Base-by-base conservation (phyloP, 768 basidiomycete species). In the Suillus variegatus region DNA sequence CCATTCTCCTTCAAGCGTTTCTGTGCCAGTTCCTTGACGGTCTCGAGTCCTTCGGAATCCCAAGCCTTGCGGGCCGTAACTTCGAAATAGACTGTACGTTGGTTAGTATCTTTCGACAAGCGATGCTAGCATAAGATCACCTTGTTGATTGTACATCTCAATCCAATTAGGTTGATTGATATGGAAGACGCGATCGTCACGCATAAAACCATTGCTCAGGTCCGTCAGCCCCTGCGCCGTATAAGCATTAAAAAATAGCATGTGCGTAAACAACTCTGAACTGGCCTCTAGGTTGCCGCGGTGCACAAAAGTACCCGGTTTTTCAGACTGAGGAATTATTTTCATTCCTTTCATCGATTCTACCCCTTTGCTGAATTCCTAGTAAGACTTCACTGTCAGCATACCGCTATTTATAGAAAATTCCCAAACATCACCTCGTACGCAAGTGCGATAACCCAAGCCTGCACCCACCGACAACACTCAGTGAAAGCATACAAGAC, bases 181-280 rank as follows among this genome's bases (percentile, higher is more conserved):
- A 40, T 67, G 69, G 60, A 77, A 74, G 1, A 68, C 66, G 20
- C 75, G 73, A 4, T 67, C 44, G 60, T 77, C 76, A 13, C 60
- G 61, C n/a, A 77, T 44, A 8, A 77, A 63, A 9, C 69, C 76
- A 54, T 77, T 76, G 22, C 67, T 64, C 16, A 77, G 22, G 16
- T 3, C 10, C 18, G 52, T 47, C 8, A 75, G 28, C 16, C 47
- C 73, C 75, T 76, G 49, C 7, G 25, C 44, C 13, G 46, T 56
- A 46, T 46, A 13, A 57, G 18, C 20, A 41, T 28, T 6, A 28
- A 2, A 22, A 8, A 14, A 40, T 22, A 7, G n/a, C 38, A 58
- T 18, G 38, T 6, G 22, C 22, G 6, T 10, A 49, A 22, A 46
- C 28, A 25, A 41, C 18, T 36, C 25, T 52, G 22, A 20, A 35